These are phyloP conservation scores for Cyclotella cryptica DNA, from an alignment of 108 stramenopile species.

Conservation along the genomic window DNA sequence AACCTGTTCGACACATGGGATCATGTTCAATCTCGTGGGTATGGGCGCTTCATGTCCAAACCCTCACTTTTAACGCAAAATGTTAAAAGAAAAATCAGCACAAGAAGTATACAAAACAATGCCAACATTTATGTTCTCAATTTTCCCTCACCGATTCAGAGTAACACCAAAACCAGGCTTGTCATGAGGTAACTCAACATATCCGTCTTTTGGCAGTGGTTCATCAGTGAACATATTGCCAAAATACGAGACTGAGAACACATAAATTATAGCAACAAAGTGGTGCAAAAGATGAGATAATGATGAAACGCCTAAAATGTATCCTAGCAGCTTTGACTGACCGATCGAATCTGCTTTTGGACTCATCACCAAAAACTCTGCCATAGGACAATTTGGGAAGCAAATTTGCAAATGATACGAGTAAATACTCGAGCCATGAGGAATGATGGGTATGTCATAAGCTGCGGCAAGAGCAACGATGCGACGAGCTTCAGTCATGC, in stretches of 20 bases:
- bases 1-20: neutral
- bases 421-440: conserved; percentile 69
- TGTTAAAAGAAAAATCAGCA: conserved; percentile 1
- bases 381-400: conserved; percentile 67
- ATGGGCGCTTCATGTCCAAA: conserved; percentile 48
- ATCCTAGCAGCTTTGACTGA: neutral
- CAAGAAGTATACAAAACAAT: neutral
- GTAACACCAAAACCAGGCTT: conserved; percentile 79
- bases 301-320: too few species aligned
- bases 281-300: too few species aligned
- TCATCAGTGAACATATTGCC: conserved; percentile 69
- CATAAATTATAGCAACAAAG: neutral
- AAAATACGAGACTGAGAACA: conserved; percentile 51
- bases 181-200: conserved; percentile 55
- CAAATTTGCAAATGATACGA: conserved; percentile 77
- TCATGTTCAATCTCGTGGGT: conserved; percentile 22
- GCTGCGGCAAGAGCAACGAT: conserved; percentile 70
- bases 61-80: conserved; percentile 28
- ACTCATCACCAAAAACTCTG: conserved; percentile 70
- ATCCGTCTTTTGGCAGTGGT: conserved; percentile 69
- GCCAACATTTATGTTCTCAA: neutral
- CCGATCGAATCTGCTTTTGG: conserved; percentile 69
- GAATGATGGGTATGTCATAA: conserved; percentile 69
- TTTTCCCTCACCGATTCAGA: conserved; percentile 48
- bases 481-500: conserved; percentile 72